Percentiles rank a stretch among this genome's conserved stretches.
Evolutionary conservation across 169 alveolate species (phyloP).

Genomic region (Cystoisospora suis): DNA sequence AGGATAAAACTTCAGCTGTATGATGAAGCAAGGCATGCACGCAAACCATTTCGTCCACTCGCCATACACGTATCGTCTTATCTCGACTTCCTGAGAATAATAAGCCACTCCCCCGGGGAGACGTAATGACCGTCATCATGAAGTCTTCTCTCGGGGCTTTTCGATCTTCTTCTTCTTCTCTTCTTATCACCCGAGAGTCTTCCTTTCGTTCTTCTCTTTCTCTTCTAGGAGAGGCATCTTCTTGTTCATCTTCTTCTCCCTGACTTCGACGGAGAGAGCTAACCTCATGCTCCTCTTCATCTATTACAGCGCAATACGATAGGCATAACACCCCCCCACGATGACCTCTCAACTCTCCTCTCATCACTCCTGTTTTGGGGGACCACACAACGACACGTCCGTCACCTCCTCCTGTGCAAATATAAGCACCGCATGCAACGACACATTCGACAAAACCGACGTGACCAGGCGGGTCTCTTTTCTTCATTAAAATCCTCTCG

Average conservation of each 20-base stretch:
- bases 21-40: constrained; percentile 59
- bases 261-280: no score
- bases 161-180: neutral
- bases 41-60: constrained; percentile 57
- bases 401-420: constrained; percentile 67
- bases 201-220: neutral
- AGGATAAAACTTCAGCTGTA: constrained; percentile 59
- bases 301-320: constrained; percentile 26
- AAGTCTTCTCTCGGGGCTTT: neutral
- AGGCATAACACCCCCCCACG: constrained; percentile 63
- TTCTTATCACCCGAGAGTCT: neutral
- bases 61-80: constrained; percentile 67
- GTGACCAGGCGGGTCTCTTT: constrained; percentile 49
- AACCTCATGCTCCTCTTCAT: no score
- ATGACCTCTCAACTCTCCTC: constrained; percentile 65
- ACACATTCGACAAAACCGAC: constrained; percentile 65
- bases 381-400: constrained; percentile 63
- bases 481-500: no score
- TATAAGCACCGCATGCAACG: constrained; percentile 51
- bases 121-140: neutral
- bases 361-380: constrained; percentile 25
- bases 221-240: neutral
- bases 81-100: constrained; percentile 65
- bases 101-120: constrained; percentile 22
- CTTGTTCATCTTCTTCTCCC: neutral